Base-by-base conservation (phyloP, 2,329 filamentous ascomycete genomes). In the Claviceps arundinis region DNA sequence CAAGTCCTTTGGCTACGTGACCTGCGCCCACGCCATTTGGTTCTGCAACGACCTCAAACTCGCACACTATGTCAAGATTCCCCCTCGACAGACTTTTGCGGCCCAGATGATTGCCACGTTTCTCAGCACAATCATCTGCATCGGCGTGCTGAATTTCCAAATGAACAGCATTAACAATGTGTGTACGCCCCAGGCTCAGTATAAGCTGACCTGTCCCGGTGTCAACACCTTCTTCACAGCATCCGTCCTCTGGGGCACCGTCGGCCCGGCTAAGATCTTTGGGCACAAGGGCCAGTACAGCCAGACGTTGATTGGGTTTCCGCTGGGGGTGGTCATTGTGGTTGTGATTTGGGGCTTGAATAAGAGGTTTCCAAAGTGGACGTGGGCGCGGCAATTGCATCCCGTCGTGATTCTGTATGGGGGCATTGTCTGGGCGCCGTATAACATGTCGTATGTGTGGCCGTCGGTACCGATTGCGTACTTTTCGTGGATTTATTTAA, bases 91-190 rank as follows among this genome's bases (percentile, higher is more conserved):
- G 34, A 77, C 78, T 3, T 83, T 82, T 57, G 65, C 69, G 22
- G 78, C 77, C 1, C 79, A 82, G 62, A 76, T 82, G 60, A 66
- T 76, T 9, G 77, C 78, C 37, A 82, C 76, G 2, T 66, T 81
- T 19, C 64, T 78, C 19, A 75, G 73, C 47, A 76, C 72, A 1
- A 66, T 78, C 46, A 70, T 77, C 43, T 74, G 71, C 55, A 70
- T 73, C 3, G 73, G 70, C 14, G 70, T 78, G 1, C 61, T 73
- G 49, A 71, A 72, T 55, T 74, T 73, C 60, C 73, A 76, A 60
- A 70, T 77, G 64, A 69, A 67, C 43, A 61, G 70, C 55, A 78
- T 79, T 47, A 59, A 67, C 0, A 65, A 65, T n/a, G 69, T 79
- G 7, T 78, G 76, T 61, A 73, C 73, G 0, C 59, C 66, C 1